Evolutionary conservation across 495 filamentous ascomycete species (phyloP).

Genomic region (Trichoderma virens): DNA sequence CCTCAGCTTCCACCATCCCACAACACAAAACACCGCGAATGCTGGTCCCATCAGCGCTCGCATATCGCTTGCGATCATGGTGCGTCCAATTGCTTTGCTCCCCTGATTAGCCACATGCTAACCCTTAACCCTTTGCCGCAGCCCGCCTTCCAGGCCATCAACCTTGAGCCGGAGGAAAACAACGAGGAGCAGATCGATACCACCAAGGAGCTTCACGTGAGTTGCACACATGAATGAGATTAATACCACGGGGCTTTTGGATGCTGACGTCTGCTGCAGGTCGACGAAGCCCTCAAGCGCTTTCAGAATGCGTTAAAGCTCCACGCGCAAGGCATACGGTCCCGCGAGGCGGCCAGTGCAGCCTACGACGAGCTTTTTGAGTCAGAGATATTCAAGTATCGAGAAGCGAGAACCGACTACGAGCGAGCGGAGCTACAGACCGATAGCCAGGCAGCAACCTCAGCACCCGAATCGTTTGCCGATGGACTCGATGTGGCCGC

Average conservation of each 20-base stretch:
- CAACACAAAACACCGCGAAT: not conserved
- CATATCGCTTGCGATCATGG: conserved; percentile 3
- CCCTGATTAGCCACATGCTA: not conserved
- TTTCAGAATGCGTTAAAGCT: conserved; percentile 89
- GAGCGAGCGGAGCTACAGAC: conserved; percentile 45
- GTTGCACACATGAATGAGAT: not conserved
- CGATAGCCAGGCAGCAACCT: conserved; percentile 10
- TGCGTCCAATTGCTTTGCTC: not conserved
- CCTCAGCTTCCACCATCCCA: not conserved
- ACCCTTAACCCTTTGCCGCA: conserved; percentile 14
- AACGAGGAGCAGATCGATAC: conserved; percentile 88
- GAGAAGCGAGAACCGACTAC: conserved; percentile 74
- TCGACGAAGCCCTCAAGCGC: conserved; percentile 93
- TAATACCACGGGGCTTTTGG: no score
- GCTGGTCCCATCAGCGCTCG: not conserved
- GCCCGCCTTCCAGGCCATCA: conserved; percentile 73
- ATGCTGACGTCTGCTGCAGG: conserved; percentile 38
- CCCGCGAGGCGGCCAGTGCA: conserved; percentile 65
- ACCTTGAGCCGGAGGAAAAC: conserved; percentile 86
- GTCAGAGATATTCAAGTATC: conserved; percentile 89
- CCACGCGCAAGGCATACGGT: conserved; percentile 75
- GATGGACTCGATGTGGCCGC: conserved; percentile 37
- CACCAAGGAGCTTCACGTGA: conserved; percentile 78
- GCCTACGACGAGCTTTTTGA: conserved; percentile 81
- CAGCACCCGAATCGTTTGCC: conserved; percentile 30